These are phyloP conservation scores for Pyrenula massariospora DNA, from an alignment of 495 filamentous ascomycete genomes.

Conservation along the genomic window DNA sequence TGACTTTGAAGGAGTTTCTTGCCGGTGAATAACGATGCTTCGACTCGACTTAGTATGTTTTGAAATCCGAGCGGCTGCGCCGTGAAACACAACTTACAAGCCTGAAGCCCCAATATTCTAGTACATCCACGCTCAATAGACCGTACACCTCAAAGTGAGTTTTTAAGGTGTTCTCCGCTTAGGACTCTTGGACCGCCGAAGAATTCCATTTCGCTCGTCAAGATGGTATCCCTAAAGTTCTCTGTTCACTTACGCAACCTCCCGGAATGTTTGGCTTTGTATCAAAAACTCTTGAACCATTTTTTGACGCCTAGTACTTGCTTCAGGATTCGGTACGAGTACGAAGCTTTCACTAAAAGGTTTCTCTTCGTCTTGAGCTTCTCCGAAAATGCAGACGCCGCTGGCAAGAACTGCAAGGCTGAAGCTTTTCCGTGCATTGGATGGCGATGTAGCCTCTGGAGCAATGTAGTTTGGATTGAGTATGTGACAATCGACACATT, in stretches of 20 bases:
- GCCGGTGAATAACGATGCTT: no score
- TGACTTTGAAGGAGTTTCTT: no score
- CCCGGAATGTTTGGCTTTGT: constrained; percentile 61
- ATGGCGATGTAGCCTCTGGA: constrained; percentile 16
- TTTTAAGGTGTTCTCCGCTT: no score
- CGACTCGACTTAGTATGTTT: no score
- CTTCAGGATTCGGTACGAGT: constrained; percentile 61
- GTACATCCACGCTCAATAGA: no score
- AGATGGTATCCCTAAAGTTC: background rate
- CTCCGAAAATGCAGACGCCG: constrained; percentile 53
- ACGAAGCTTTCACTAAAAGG: constrained; percentile 68
- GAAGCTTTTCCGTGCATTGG: constrained; percentile 48
- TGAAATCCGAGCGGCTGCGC: no score
- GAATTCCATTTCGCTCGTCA: no score
- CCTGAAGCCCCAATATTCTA: no score
- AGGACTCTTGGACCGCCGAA: no score
- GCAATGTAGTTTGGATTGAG: constrained; percentile 53
- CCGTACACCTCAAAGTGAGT: no score
- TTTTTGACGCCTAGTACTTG: constrained; percentile 27
- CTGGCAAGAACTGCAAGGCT: constrained; percentile 50
- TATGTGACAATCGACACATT: constrained; percentile 60
- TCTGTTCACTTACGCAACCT: constrained; percentile 37
- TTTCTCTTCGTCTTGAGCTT: constrained; percentile 40
- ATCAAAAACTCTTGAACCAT: constrained; percentile 47
- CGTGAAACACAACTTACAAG: no score